Evolutionary conservation across 2,329 filamentous ascomycete genomes (phyloP), one percentile per base, ranked within the genome.

Genomic region (Fusarium sp.): DNA sequence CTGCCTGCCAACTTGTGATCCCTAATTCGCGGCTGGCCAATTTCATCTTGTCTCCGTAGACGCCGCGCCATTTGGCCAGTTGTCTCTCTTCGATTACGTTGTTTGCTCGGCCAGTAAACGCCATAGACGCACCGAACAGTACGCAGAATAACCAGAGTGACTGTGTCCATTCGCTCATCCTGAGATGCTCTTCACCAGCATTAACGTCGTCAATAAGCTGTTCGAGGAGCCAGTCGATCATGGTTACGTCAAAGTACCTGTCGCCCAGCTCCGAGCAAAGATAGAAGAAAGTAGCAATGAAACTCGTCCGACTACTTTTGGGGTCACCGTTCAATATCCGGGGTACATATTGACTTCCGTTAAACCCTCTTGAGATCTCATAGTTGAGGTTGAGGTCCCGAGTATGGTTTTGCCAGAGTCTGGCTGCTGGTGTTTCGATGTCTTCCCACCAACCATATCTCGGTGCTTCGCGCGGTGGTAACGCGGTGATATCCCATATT

Each of bases 241-340:
- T 76, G 55, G 82, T 80, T 25, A 79, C 78, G 62, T 82, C 80
- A 39, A 83, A 77, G 32, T 76, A 74, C 37, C 75, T 77, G 53
- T 81, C 77, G 39, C 80, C 80, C 58, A 83, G 71, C 62, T 82
- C 81, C 46, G 82, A 78, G 74, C 81, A 80, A 41, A 83, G 77
- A 70, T 83, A 83, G 71, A 83, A 81, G 71, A 82, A 82, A 33
- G 80, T 82, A 40, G 81, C 80, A 54, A 83, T 81, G 71, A 82
- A 83, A 54, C 80, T 80, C 37, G 79, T 81, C 46, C 81, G 77
- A 65, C 81, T 83, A 54, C 77, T 79, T 50, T 74, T 77, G 19
- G 76, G 74, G 59, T 79, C 77, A 22, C 75, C 72, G 40, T 79
- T 78, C 27, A 79, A 62, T 48, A 79, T 78, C 22, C 71, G 72